phyloP scores from a whole-genome alignment of 495 filamentous ascomycete genomes.

The Xylaria castorea region DNA sequence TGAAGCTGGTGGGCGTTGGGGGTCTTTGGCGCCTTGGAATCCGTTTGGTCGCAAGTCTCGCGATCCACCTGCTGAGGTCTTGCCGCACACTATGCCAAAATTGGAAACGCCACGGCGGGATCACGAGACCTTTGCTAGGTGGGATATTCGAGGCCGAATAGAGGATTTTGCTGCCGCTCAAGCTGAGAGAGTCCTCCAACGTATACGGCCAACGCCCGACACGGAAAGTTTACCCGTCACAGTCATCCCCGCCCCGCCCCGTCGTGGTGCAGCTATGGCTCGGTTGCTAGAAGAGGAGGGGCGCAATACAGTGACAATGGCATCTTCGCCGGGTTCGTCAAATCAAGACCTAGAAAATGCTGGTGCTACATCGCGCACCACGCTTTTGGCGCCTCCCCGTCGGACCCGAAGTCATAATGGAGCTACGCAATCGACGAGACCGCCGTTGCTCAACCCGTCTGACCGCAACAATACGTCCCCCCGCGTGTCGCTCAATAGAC shows the following conservation, averaged over 20 bases:
- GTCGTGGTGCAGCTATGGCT: slow-evolving; percentile 53
- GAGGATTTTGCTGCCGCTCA: slow-evolving; percentile 57
- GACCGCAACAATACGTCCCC: slow-evolving; percentile 28
- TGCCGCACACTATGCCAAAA: slow-evolving; percentile 39
- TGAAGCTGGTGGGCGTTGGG: not conserved
- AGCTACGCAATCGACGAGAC: slow-evolving; percentile 24
- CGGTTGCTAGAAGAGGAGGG: slow-evolving; percentile 53
- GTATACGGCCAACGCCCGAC: slow-evolving; percentile 53
- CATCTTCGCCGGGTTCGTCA: not conserved
- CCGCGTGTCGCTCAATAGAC: slow-evolving; percentile 25
- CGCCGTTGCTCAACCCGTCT: slow-evolving; percentile 17
- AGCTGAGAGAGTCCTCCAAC: slow-evolving; percentile 53
- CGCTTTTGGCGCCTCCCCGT: slow-evolving; percentile 14
- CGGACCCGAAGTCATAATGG: slow-evolving; percentile 25
- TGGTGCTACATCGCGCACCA: not conserved
- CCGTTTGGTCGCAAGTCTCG: slow-evolving; percentile 33
- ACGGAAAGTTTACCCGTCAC: slow-evolving; percentile 57
- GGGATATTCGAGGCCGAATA: slow-evolving; percentile 53
- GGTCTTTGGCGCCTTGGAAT: slow-evolving; percentile 33
- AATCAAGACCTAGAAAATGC: not conserved
- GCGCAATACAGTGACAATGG: not conserved
- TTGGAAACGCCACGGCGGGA: slow-evolving; percentile 31
- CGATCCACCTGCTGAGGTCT: slow-evolving; percentile 40
- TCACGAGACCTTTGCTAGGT: slow-evolving; percentile 41
- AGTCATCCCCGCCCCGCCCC: slow-evolving; percentile 56